phyloP scores from a whole-genome alignment of 2,329 filamentous ascomycete genomes.

The Penicillium sp. region DNA sequence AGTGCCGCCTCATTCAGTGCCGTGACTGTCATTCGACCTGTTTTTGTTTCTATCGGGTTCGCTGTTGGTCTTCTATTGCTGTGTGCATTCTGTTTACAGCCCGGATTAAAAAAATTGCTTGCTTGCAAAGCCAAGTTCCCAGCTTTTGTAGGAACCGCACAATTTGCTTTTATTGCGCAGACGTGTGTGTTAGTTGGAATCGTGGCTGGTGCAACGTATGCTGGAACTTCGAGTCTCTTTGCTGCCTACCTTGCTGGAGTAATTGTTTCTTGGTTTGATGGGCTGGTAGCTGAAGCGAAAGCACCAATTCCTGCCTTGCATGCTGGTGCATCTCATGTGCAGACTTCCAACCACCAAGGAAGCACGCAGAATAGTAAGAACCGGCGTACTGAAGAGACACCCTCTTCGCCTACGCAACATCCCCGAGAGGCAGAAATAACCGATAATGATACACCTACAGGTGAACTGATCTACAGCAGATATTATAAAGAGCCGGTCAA shows the following conservation, averaged over 20 bases:
- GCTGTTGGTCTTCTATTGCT: conserved; percentile 29
- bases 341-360: not conserved
- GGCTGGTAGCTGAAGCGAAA: conserved; percentile 10
- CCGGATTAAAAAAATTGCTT: conserved; percentile 10
- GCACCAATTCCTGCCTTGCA: not conserved
- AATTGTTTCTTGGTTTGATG: conserved; percentile 53
- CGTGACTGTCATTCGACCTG: conserved; percentile 50
- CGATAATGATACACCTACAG: conserved; percentile 17
- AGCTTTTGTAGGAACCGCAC: conserved; percentile 2
- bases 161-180: conserved; percentile 44
- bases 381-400: not conserved
- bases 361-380: not conserved
- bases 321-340: not conserved
- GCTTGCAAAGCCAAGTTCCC: conserved; percentile 10
- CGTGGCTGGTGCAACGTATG: conserved; percentile 52
- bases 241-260: conserved; percentile 59
- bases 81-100: conserved; percentile 26
- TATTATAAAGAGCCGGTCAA: conserved; percentile 50
- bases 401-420: not conserved
- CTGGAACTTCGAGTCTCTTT: conserved; percentile 58
- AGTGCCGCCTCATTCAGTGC: conserved; percentile 34
- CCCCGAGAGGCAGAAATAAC: not conserved
- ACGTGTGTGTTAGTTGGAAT: conserved; percentile 48
- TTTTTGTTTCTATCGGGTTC: conserved; percentile 50
- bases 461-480: conserved; percentile 43